A percentile compares a stretch with the other conserved stretches of the same genome.
Conservation (phyloP, 225 moss, liverwort and hornwort species). For the Antitrichia curtipendula region DNA sequence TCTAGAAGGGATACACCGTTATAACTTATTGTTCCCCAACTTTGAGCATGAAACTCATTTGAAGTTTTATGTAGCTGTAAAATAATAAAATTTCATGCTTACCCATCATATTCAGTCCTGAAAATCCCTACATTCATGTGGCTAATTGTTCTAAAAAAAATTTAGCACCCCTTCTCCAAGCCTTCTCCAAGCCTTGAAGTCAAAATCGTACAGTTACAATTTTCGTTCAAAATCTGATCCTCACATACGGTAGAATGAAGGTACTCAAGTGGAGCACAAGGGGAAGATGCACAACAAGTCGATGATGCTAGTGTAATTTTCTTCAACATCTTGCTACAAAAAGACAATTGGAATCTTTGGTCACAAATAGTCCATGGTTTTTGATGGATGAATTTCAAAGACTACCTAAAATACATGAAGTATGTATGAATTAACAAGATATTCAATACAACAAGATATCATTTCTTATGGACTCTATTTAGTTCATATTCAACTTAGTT, state of each 20-base stretch:
- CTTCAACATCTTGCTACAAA: background rate
- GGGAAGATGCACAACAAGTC: background rate
- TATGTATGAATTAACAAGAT: background rate
- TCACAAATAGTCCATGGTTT: rapidly evolving
- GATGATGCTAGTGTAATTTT: rapidly evolving
- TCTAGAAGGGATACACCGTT: background rate
- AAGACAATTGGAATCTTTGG: background rate
- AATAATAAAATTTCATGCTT: background rate
- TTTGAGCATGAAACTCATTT: background rate
- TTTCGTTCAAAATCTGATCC: background rate
- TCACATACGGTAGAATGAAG: too few species aligned
- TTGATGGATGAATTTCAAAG: background rate
- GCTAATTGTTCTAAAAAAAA: background rate
- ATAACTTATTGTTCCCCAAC: background rate
- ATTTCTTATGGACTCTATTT: background rate
- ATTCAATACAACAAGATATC: background rate
- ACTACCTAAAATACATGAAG: background rate
- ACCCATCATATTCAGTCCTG: rapidly evolving
- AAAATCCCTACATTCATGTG: background rate
- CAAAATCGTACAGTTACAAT: background rate
- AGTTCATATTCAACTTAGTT: too few species aligned
- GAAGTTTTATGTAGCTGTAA: rapidly evolving
- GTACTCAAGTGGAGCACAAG: rapidly evolving
- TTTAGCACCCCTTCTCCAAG: too few species aligned
- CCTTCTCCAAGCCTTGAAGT: background rate